These are phyloP conservation scores for Amaranthus hypochondriacus DNA, from an alignment of 148 eudicot genomes.

Conservation along the genomic window DNA sequence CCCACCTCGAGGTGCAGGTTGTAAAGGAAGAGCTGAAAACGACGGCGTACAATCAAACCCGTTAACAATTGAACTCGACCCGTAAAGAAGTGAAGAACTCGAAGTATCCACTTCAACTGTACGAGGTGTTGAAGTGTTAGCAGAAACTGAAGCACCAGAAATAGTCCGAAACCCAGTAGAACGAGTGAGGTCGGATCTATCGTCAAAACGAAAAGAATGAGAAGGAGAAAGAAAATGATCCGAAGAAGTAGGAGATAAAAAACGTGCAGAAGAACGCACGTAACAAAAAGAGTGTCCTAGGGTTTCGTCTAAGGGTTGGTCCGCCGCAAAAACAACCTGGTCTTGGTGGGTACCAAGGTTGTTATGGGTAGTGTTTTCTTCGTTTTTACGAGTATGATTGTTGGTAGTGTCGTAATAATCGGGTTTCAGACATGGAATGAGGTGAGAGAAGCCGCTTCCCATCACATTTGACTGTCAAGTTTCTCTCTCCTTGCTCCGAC, in stretches of 20 bases:
- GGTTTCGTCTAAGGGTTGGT: slow-evolving; percentile 74
- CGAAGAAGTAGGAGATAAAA: slow-evolving; percentile 79
- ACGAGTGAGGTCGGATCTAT: slow-evolving; percentile 35
- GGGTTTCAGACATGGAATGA: slow-evolving; percentile 75
- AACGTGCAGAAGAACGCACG: slow-evolving; percentile 79
- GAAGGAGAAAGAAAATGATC: slow-evolving; percentile 77
- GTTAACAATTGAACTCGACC: slow-evolving; percentile 42
- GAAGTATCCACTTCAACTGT: slow-evolving; percentile 35
- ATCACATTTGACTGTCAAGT: slow-evolving; percentile 50
- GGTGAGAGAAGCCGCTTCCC: slow-evolving; percentile 80
- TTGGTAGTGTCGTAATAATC: slow-evolving; percentile 11
- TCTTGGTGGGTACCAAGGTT: background rate
- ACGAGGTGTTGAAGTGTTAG: slow-evolving; percentile 75
- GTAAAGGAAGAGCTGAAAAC: slow-evolving; percentile 70
- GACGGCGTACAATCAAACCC: slow-evolving; percentile 90
- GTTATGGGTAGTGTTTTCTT: background rate
- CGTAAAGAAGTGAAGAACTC: slow-evolving; percentile 11
- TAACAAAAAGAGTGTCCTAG: slow-evolving; percentile 97
- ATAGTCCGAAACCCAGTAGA: slow-evolving; percentile 60
- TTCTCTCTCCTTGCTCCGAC: background rate
- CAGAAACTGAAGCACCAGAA: slow-evolving; percentile 88
- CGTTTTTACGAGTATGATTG: slow-evolving; percentile 1
- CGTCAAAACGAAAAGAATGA: slow-evolving; percentile 66
- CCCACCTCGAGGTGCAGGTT: slow-evolving; percentile 57
- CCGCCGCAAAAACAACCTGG: slow-evolving; percentile 33